These are phyloP conservation scores for Eucalyptus cladocalyx DNA, from an alignment of 345 rosid species.

Conservation along the genomic window DNA sequence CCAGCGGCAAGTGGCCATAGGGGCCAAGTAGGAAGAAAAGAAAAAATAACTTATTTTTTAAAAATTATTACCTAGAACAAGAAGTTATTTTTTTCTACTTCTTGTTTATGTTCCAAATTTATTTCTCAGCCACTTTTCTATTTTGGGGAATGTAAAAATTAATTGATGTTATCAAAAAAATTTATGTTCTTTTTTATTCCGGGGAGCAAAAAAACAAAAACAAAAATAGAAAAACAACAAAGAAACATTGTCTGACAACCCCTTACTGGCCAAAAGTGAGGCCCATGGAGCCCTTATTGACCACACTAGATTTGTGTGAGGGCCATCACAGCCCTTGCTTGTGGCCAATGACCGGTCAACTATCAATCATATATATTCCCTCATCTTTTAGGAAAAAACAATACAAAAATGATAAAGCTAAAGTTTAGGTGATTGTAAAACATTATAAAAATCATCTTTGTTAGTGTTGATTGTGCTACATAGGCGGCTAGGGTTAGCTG, in stretches of 20 bases:
- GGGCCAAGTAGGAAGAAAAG: no score
- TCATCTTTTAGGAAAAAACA: neutral
- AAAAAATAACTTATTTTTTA: no score
- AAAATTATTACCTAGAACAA: accelerated
- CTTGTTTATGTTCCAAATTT: accelerated
- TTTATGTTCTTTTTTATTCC: no score
- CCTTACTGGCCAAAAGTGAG: neutral
- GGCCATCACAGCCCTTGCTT: neutral
- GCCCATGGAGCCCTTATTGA: neutral
- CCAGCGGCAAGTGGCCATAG: accelerated
- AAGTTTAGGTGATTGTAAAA: neutral
- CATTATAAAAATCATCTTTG: neutral
- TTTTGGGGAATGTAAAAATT: no score
- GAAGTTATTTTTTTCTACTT: no score
- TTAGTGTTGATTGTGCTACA: neutral
- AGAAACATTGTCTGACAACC: no score
- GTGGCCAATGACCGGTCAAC: neutral
- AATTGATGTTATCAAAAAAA: accelerated
- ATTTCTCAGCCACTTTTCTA: no score
- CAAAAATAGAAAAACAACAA: no score
- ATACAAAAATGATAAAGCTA: neutral
- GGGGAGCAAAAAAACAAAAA: no score
- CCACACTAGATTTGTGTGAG: neutral
- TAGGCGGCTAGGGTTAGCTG: neutral
- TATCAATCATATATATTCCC: neutral